Conservation (phyloP, 2,329 filamentous ascomycete species). For the Aspergillus tubingensis region DNA sequence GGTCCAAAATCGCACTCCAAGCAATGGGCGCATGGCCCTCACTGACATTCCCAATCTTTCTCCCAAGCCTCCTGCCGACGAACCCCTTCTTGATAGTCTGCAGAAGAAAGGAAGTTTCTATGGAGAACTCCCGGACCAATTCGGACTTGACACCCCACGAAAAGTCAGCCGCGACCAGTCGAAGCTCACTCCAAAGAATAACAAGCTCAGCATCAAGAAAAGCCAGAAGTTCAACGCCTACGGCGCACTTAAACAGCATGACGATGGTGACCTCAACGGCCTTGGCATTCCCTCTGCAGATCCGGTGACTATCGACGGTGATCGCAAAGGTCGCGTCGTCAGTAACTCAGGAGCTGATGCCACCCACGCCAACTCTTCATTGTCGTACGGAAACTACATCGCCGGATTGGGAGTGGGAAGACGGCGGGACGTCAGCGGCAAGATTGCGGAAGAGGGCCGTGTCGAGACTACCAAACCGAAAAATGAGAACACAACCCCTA, state of each 20-base stretch:
- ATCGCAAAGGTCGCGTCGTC: slow-evolving; percentile 47
- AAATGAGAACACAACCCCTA: slow-evolving; percentile 20
- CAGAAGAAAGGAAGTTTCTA: slow-evolving; percentile 43
- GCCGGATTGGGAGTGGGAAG: slow-evolving; percentile 48
- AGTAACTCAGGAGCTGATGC: slow-evolving; percentile 46
- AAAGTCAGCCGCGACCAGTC: slow-evolving; percentile 22
- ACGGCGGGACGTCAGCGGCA: slow-evolving; percentile 50
- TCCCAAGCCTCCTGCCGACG: slow-evolving; percentile 26
- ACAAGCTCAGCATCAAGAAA: slow-evolving; percentile 35
- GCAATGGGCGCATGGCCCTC: slow-evolving; percentile 34
- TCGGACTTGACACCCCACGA: slow-evolving; percentile 25
- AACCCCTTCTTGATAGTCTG: slow-evolving; percentile 31
- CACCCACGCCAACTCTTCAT: slow-evolving; percentile 31
- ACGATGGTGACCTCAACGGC: slow-evolving; percentile 29
- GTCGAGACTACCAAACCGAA: slow-evolving; percentile 27
- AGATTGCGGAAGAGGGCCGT: slow-evolving; percentile 50
- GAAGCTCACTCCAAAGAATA: slow-evolving; percentile 27
- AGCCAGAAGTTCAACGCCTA: slow-evolving; percentile 38
- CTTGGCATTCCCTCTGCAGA: slow-evolving; percentile 13
- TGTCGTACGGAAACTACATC: slow-evolving; percentile 47
- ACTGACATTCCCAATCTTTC: slow-evolving; percentile 39
- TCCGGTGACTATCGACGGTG: slow-evolving; percentile 27
- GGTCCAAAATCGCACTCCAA: slow-evolving; percentile 25
- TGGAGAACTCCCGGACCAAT: slow-evolving; percentile 35
- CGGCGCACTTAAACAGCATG: slow-evolving; percentile 35